Evolutionary conservation across 129 eudicot genomes (phyloP).

Genomic region (Helianthus tuberosus): DNA sequence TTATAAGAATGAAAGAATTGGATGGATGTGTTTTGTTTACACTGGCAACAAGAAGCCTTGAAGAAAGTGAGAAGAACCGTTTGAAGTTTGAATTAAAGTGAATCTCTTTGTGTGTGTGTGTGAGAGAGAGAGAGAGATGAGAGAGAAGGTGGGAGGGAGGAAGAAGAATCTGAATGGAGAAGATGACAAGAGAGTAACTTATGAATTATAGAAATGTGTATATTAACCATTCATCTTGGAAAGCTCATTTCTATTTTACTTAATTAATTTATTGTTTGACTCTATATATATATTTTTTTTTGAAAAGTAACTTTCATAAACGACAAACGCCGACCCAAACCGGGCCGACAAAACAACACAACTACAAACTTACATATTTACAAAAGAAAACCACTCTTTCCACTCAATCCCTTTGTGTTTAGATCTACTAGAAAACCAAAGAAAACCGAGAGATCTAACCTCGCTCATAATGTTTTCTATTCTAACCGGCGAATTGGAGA

Average conservation of each 20-base stretch:
- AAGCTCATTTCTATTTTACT: conserved; percentile 25
- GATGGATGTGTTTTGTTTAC: conserved; percentile 15
- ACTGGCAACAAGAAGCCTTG: conserved; percentile 34
- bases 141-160: conserved; percentile 8
- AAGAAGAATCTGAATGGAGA: conserved; percentile 33
- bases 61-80: conserved; percentile 30
- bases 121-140: conserved; percentile 13
- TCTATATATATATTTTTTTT: background rate
- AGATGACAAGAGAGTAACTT: conserved; percentile 47
- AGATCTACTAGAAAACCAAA: too few relatives aligned
- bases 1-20: background rate
- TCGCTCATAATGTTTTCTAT: too few relatives aligned
- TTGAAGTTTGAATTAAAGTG: conserved; percentile 54
- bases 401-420: too few relatives aligned
- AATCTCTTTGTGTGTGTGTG: conserved; percentile 2
- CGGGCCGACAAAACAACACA: too few relatives aligned
- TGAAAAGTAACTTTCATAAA: too few relatives aligned
- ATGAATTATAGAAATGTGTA: conserved; percentile 31
- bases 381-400: too few relatives aligned
- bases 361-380: too few relatives aligned
- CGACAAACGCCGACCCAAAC: too few relatives aligned
- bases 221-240: conserved; percentile 34
- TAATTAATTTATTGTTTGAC: conserved; percentile 25
- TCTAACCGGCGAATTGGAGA: too few relatives aligned
- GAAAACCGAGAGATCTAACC: too few relatives aligned